These are phyloP conservation scores for Escovopsis sp. DNA, from an alignment of 2,329 filamentous ascomycete genomes.

Conservation along the genomic window DNA sequence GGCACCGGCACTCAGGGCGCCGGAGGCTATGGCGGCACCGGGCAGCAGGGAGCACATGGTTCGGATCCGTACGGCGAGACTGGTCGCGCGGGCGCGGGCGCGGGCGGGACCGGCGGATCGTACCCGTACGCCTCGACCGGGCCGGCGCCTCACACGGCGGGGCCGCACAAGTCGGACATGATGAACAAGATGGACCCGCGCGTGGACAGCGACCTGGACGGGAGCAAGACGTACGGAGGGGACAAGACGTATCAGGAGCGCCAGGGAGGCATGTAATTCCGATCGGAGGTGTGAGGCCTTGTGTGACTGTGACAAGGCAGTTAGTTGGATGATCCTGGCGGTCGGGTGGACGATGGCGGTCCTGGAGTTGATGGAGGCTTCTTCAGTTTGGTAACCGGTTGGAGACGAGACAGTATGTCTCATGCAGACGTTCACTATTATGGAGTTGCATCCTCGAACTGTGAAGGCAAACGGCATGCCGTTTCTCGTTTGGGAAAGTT, in stretches of 20 bases:
- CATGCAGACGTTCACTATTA: no score
- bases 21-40: background rate
- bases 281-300: background rate
- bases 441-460: no score
- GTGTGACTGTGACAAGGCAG: background rate
- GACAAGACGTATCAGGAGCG: conserved; percentile 37
- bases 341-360: no score
- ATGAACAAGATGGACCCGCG: conserved; percentile 41
- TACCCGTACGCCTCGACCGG: conserved; percentile 11
- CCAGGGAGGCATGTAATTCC: conserved; percentile 29
- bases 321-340: background rate
- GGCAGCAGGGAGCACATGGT: conserved; percentile 3
- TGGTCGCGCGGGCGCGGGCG: background rate
- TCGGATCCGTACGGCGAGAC: conserved; percentile 6
- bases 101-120: conserved; percentile 1
- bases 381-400: no score
- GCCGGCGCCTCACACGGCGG: conserved; percentile 20
- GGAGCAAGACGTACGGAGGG: conserved; percentile 37
- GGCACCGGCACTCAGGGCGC: background rate
- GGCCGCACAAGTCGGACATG: conserved; percentile 34
- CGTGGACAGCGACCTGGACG: conserved; percentile 41
- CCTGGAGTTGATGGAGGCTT: no score
- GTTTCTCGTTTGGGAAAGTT: no score
- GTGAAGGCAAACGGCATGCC: no score
- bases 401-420: no score